Evolutionary conservation across 179 eudicot genomes (phyloP), one percentile per base, ranked within the genome.

Genomic region (Heliamphora pulchella): DNA sequence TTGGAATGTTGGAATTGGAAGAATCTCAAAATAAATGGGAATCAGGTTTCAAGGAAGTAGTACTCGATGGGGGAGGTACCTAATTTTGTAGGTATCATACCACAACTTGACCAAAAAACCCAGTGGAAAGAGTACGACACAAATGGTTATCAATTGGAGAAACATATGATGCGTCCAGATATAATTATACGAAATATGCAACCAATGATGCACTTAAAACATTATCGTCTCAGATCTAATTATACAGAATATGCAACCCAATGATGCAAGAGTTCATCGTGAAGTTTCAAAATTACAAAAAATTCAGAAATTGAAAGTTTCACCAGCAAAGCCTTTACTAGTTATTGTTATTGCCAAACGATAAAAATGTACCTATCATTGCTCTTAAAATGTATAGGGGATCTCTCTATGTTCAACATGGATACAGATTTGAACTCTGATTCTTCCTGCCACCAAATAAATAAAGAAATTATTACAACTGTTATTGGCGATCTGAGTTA

Each of bases 361-460:
- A 71, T 20, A 39, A 71, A 71, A 71, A 20, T 55, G 53, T 43
- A 51, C 59, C 75, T 71, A 18, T 71, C 17, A 14, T 58, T 71
- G 22, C 17, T 71, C 75, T 18, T 71, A 71, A n/a, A 71, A 20
- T 71, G 58, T 71, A 71, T 71, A 18, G 44, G 75, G 20, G 58
- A 48, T 71, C 59, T 41, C 10, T 39, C 77, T 74, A 54, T 31
- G 77, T 74, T 13, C 76, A 73, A 51, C 44, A 51, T 73, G 76
- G 76, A 50, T 48, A 73, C 76, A 73, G 39, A 55, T 43, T 51
- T 74, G 62, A 74, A 54, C 58, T 54, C 77, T 44, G 54, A 53
- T 54, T 74, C 63, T 74, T 55, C 64, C 77, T 74, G 77, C 77
- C 18, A 71, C 75, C 17, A 50, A 71, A 71, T 17, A 46, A 70